A percentile compares a stretch with the other conserved stretches of the same genome.
These are phyloP conservation scores for Ammopiptanthus mongolicus DNA, from an alignment of 306 rosid species.

Conservation along the genomic window DNA sequence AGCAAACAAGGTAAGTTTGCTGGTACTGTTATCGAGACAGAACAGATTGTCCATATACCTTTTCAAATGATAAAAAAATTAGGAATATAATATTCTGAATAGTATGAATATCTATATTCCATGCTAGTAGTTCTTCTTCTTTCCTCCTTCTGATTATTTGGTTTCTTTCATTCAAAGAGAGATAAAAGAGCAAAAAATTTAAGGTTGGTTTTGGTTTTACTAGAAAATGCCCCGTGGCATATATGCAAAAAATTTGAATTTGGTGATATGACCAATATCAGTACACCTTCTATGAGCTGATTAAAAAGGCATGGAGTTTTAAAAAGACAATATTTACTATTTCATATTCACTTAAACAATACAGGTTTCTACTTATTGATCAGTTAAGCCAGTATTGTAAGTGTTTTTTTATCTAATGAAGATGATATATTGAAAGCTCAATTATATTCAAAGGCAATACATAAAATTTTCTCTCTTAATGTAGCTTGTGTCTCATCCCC, in stretches of 20 bases:
- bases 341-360: background rate
- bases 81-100: conserved; percentile 4
- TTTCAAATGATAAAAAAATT: background rate
- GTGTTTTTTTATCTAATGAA: background rate
- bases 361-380: background rate
- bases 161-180: background rate
- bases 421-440: background rate
- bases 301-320: background rate
- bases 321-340: background rate
- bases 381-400: background rate
- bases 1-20: background rate
- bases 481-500: background rate
- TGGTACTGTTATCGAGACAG: background rate
- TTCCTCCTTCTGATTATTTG: background rate
- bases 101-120: background rate
- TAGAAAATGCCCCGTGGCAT: background rate
- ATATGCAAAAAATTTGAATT: background rate
- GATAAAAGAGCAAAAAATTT: background rate
- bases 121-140: background rate
- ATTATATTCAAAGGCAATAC: background rate
- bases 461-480: conserved; percentile 1
- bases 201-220: background rate
- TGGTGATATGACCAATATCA: background rate
- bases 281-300: background rate
- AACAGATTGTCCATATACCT: background rate